Percentiles rank a stretch among this genome's conserved stretches.
Evolutionary conservation across 1,284 basidiomycete species (phyloP).

Genomic region (Schizophyllum commune): DNA sequence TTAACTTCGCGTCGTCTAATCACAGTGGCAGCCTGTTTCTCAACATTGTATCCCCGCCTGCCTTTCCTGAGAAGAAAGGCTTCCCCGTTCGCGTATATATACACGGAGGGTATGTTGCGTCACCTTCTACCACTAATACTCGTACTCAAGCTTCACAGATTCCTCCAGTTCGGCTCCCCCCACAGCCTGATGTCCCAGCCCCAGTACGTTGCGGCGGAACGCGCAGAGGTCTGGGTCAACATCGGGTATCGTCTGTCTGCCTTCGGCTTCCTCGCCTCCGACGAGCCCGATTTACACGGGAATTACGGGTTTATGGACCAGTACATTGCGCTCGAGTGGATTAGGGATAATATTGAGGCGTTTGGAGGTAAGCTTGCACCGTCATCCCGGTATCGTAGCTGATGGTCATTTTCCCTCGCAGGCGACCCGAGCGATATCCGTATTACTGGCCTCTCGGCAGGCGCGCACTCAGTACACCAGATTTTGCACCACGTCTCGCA

Average conservation of each 20-base stretch:
- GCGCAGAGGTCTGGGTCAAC: slow-evolving; percentile 65
- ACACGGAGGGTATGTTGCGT: slow-evolving; percentile 51
- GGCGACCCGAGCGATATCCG: slow-evolving; percentile 53
- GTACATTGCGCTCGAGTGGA: slow-evolving; percentile 57
- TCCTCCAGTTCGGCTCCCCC: slow-evolving; percentile 74
- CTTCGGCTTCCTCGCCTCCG: slow-evolving; percentile 66
- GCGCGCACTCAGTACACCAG: slow-evolving; percentile 71
- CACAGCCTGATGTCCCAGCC: slow-evolving; percentile 51
- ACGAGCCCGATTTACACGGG: slow-evolving; percentile 49
- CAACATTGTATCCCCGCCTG: slow-evolving; percentile 61
- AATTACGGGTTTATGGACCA: slow-evolving; percentile 80
- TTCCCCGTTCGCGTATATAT: slow-evolving; percentile 70
- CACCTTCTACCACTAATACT: background rate
- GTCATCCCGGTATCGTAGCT: background rate
- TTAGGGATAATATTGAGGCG: slow-evolving; percentile 46
- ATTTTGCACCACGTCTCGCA: slow-evolving; percentile 62
- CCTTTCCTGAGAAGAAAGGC: slow-evolving; percentile 35
- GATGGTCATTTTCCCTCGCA: slow-evolving; percentile 16
- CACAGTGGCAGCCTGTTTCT: slow-evolving; percentile 45
- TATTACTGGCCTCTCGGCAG: slow-evolving; percentile 65
- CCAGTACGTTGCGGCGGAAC: slow-evolving; percentile 57
- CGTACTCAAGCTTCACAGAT: slow-evolving; percentile 31
- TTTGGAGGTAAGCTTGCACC: slow-evolving; percentile 44
- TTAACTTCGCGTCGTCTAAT: background rate
- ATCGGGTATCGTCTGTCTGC: slow-evolving; percentile 66